Percentiles rank a stretch among this genome's conserved stretches.
Evolutionary conservation across 306 rosid species (phyloP).

Genomic region (Vigna radiata): DNA sequence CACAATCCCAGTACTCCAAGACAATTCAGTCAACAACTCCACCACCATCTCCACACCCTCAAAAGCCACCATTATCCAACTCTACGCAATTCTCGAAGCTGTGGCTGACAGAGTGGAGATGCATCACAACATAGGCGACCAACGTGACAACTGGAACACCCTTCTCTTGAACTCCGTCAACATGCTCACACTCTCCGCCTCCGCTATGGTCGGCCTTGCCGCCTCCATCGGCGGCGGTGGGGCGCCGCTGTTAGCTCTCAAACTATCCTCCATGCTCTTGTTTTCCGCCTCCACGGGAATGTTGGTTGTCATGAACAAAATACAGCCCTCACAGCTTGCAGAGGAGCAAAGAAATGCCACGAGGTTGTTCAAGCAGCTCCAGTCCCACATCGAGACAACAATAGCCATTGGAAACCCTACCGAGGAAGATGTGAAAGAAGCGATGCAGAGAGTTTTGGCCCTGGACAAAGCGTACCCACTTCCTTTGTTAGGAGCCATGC

Average conservation of each 20-base stretch:
- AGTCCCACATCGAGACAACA: constrained; percentile 58
- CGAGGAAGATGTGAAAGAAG: constrained; percentile 51
- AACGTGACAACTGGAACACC: constrained; percentile 80
- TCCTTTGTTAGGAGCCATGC: constrained; percentile 78
- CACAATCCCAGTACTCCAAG: constrained; percentile 29
- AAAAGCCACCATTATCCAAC: constrained; percentile 44
- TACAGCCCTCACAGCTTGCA: constrained; percentile 89
- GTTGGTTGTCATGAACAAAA: constrained; percentile 67
- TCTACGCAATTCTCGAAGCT: constrained; percentile 66
- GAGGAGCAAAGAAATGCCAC: constrained; percentile 88
- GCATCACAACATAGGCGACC: constrained; percentile 73
- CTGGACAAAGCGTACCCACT: constrained; percentile 87
- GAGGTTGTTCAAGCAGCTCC: constrained; percentile 66
- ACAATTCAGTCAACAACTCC: not conserved
- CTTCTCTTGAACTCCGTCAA: constrained; percentile 80
- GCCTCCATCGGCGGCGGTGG: constrained; percentile 38
- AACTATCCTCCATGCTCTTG: constrained; percentile 62
- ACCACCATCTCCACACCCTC: constrained; percentile 5
- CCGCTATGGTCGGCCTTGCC: constrained; percentile 67
- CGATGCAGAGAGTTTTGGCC: constrained; percentile 64
- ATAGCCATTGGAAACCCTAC: constrained; percentile 48
- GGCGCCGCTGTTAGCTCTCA: constrained; percentile 56
- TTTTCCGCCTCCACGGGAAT: constrained; percentile 80
- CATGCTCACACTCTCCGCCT: constrained; percentile 76
- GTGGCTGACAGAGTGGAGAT: constrained; percentile 75